Evolutionary conservation across 306 rosid genomes (phyloP).

Genomic region (Quercus aquifolioides): DNA sequence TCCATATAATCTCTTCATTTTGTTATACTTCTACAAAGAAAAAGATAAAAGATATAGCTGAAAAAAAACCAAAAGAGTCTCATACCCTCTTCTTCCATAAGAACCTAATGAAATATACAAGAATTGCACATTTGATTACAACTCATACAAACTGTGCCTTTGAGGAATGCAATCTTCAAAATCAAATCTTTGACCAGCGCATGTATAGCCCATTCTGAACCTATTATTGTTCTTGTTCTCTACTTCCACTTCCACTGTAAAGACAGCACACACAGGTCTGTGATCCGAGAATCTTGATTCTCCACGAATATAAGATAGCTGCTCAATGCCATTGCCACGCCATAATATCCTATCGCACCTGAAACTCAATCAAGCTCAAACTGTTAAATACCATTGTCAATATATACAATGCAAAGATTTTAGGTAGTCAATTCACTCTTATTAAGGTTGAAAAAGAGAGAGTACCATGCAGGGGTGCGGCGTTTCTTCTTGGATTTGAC

Average conservation of each 20-base stretch:
- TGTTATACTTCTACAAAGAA: neutral
- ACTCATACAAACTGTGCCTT: slow-evolving; percentile 79
- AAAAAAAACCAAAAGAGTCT: slow-evolving; percentile 9
- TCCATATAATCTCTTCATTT: neutral
- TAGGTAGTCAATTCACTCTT: neutral
- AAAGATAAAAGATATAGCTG: neutral
- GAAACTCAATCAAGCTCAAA: slow-evolving; percentile 9
- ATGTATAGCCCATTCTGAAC: slow-evolving; percentile 69
- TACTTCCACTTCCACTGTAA: slow-evolving; percentile 66
- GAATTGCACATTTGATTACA: slow-evolving; percentile 22
- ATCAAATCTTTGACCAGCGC: slow-evolving; percentile 49
- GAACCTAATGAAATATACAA: slow-evolving; percentile 40
- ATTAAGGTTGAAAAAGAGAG: neutral
- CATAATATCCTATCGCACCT: slow-evolving; percentile 91
- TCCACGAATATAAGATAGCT: slow-evolving; percentile 64
- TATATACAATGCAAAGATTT: neutral
- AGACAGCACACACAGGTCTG: slow-evolving; percentile 73
- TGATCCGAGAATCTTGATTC: slow-evolving; percentile 90
- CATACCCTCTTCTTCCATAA: slow-evolving; percentile 5
- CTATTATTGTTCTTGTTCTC: slow-evolving; percentile 43
- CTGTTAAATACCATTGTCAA: neutral
- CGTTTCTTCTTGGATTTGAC: slow-evolving; percentile 81
- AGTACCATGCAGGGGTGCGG: slow-evolving; percentile 87
- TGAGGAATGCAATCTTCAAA: slow-evolving; percentile 68
- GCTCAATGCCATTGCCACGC: slow-evolving; percentile 74